phyloP scores from a whole-genome alignment of 177 flowering plant species.

The Vitis hybrid region DNA sequence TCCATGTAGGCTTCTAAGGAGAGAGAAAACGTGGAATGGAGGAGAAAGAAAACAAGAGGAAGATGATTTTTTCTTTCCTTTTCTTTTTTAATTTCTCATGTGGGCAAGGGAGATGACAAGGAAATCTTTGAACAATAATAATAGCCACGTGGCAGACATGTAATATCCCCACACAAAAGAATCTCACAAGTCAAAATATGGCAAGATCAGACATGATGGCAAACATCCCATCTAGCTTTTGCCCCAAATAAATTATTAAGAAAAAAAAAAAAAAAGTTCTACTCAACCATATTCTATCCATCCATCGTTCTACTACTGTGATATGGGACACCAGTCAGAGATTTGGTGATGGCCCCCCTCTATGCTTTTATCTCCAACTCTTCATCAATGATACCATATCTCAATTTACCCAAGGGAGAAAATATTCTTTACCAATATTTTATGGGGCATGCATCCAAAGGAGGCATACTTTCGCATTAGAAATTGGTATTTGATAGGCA shows the following conservation, averaged over 20 bases:
- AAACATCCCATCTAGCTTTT: constrained; percentile 33
- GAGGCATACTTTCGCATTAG: no score
- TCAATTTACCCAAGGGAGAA: no score
- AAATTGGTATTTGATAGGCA: no score
- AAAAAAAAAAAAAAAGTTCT: constrained; percentile 1
- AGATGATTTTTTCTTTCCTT: background rate
- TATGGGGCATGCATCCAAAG: no score
- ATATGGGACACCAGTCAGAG: background rate
- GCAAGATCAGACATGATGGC: constrained; percentile 28
- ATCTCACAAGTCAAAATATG: constrained; percentile 38
- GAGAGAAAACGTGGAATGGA: no score
- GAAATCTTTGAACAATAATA: constrained; percentile 1
- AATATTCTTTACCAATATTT: no score
- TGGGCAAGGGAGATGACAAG: no score
- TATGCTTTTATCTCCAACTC: no score
- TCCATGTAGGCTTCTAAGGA: no score
- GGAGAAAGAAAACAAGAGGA: background rate
- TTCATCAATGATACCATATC: no score
- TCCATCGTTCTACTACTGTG: background rate
- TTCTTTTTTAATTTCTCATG: background rate
- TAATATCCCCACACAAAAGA: constrained; percentile 20
- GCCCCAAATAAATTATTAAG: constrained; percentile 11
- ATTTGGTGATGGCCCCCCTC: no score
- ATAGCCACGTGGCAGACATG: constrained; percentile 21
- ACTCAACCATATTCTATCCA: background rate